These are phyloP conservation scores for Ophiocordyceps australis DNA, from an alignment of 2,329 filamentous ascomycete genomes.

Conservation along the genomic window DNA sequence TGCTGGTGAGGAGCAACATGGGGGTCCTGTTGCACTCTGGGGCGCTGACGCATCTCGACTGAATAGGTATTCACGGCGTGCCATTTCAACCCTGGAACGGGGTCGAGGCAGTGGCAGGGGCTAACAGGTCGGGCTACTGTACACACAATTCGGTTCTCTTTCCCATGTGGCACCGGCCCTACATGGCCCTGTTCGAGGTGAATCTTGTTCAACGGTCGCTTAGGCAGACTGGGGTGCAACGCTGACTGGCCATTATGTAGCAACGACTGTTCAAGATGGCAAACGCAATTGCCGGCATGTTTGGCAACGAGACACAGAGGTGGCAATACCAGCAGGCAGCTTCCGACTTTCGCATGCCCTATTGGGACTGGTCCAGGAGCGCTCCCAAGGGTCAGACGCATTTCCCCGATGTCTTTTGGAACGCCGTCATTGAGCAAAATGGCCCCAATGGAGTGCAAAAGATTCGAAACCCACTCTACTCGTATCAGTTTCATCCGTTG, in stretches of 20 bases:
- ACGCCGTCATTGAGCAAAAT: constrained; percentile 29
- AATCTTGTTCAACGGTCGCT: too few relatives aligned
- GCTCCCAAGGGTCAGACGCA: constrained; percentile 29
- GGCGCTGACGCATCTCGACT: neutral
- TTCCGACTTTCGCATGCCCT: constrained; percentile 32
- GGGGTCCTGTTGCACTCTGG: neutral
- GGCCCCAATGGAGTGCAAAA: constrained; percentile 35
- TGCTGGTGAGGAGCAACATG: constrained; percentile 33
- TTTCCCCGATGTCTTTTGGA: constrained; percentile 24
- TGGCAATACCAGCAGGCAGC: constrained; percentile 32
- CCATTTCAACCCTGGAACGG: constrained; percentile 40
- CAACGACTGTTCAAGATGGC: constrained; percentile 18
- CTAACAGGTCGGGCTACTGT: constrained; percentile 51
- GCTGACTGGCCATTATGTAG: constrained; percentile 5
- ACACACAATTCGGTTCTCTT: constrained; percentile 61
- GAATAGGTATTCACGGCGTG: constrained; percentile 59
- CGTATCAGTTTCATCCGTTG: constrained; percentile 41
- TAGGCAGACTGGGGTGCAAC: too few relatives aligned
- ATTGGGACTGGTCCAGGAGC: constrained; percentile 38
- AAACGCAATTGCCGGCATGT: constrained; percentile 26
- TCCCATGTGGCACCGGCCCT: constrained; percentile 69
- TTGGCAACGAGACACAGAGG: constrained; percentile 24
- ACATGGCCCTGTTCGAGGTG: constrained; percentile 45
- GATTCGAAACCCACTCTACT: constrained; percentile 44
- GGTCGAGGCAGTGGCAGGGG: constrained; percentile 29